Evolutionary conservation across 2,329 filamentous ascomycete species (phyloP).

Genomic region (Camillea tinctor): DNA sequence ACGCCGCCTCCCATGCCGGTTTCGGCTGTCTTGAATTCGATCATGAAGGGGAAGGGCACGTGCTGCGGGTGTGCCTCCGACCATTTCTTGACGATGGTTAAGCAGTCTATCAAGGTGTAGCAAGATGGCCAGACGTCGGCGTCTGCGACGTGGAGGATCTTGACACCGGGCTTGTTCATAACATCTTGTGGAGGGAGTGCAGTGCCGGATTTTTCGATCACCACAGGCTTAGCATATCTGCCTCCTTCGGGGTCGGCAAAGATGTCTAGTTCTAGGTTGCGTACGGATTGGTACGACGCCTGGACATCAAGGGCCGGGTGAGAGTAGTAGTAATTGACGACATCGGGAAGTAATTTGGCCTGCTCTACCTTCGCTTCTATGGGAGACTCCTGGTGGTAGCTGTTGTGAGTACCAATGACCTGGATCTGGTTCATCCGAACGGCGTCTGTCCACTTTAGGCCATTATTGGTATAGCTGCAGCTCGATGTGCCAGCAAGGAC

Average conservation of each 20-base stretch:
- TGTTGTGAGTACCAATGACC: constrained; percentile 51
- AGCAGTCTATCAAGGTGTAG: constrained; percentile 45
- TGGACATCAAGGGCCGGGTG: constrained; percentile 45
- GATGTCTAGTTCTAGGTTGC: constrained; percentile 48
- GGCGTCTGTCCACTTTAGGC: constrained; percentile 31
- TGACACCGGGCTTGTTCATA: constrained; percentile 43
- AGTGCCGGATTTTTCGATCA: constrained; percentile 40
- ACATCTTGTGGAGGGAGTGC: constrained; percentile 38
- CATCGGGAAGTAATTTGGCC: constrained; percentile 35
- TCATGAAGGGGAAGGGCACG: constrained; percentile 47
- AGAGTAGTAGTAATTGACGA: constrained; percentile 46
- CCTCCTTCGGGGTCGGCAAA: constrained; percentile 48
- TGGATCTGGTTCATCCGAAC: constrained; percentile 52
- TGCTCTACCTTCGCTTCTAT: constrained; percentile 41
- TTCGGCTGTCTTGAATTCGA: constrained; percentile 45
- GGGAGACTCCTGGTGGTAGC: constrained; percentile 47
- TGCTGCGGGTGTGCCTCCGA: constrained; percentile 41
- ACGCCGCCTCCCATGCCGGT: constrained; percentile 31
- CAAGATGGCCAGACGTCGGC: constrained; percentile 45
- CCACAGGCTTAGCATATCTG: constrained; percentile 43
- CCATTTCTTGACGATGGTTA: constrained; percentile 44
- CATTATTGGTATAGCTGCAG: constrained; percentile 26
- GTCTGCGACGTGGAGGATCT: constrained; percentile 51
- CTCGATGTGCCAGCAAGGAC: background rate
- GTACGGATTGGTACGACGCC: constrained; percentile 43